Base-by-base conservation (phyloP, 2,329 filamentous ascomycete genomes). In the Mollisia scopiformis region DNA sequence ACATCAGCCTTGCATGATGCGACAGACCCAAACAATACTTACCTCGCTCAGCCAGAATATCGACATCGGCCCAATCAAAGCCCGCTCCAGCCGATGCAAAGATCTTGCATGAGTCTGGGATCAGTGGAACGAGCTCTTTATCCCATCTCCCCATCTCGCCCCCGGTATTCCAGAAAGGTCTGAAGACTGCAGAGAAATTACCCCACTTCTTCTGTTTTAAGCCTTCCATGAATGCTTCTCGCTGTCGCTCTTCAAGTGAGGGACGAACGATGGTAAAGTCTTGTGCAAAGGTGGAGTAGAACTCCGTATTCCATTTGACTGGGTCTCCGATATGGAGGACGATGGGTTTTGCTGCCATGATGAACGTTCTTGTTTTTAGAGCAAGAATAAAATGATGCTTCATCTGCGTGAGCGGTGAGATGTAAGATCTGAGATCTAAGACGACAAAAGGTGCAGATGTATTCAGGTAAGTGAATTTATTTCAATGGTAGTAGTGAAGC, bases 81-180 rank as follows among this genome's bases (percentile, higher is more conserved):
- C 86, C 84, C 14, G 85, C 85, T 2, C 85, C 85, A 1, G 86
- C 85, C 16, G 80, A 83, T 16, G 85, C 83, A 72, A 82, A 87
- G 16, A 88, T 80, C 63, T 79, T 81, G 62, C 84, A 80, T 0
- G 80, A 82, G 1, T 71, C 53, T 0, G 85, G 85, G 4, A 88
- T 69, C 8, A 84, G 69, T 0, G 77, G 75, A 54, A 88, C 83
- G 21, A 88, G 68, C 62, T 88, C 85, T 11, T 72, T 67, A 66
- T 89, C 83, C 84, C 85, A 88, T 23, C 81, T 80, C 0, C 84
- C 85, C 84, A 88, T 88, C 66, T 88, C 86, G 3, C 84, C 84
- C 1, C 86, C 86, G 0, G 85, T 87, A 59, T 84, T 83, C 84
- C 85, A 88, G 71, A 86, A 87, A 0, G 85, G 85, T 2, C 85